Base-by-base conservation (phyloP, 192 early-diverging fungal genomes). In the Globomyces pollinis-pini region DNA sequence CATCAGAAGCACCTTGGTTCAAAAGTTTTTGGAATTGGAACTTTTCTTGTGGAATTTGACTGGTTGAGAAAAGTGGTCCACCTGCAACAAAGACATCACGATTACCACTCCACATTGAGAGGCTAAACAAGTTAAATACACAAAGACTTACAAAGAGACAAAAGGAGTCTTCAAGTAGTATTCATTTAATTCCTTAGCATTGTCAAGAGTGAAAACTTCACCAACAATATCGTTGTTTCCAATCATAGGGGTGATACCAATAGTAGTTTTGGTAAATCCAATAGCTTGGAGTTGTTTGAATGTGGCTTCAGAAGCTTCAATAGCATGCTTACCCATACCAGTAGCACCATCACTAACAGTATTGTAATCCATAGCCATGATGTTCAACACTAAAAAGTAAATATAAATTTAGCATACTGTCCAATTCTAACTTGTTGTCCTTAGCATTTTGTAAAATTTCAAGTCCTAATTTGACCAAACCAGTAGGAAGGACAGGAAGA, bases 221-320 rank as follows among this genome's bases (percentile, higher is more conserved):
- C 59, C 62, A 8, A 13, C 29, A 1, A 68, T 59, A 31, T 78
- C 76, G 60, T 78, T 78, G n/a, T 60, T 44, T 3, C 76, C 76
- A 50, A 78, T 78, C 76, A 78, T 78, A 28, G 76, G 66, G 21
- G 64, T 67, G 31, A 78, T 62, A 30, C 70, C 76, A 47, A 78
- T 39, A 8, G 13, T 26, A 5, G 29, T 23, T 9, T 63, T 36
- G 15, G 39, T 16, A 29, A 64, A 41, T 18, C 66, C 65, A n/a
- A 59, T 43, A 3, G 44, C 23, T 21, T 66, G 33, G 9, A 52
- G 31, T 28, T 62, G 63, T 31, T 35, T 0, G 36, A 63, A 57
- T 6, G 69, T 62, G 13, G 50, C 55, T 20, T 56, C 30, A 3
- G 69, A 57, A 20, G 69, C 64, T 13, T 21, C 26, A 50, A 71